These are phyloP conservation scores for Kluyveromyces wickerhamii DNA, from an alignment of 805 yeast genomes.

Conservation along the genomic window DNA sequence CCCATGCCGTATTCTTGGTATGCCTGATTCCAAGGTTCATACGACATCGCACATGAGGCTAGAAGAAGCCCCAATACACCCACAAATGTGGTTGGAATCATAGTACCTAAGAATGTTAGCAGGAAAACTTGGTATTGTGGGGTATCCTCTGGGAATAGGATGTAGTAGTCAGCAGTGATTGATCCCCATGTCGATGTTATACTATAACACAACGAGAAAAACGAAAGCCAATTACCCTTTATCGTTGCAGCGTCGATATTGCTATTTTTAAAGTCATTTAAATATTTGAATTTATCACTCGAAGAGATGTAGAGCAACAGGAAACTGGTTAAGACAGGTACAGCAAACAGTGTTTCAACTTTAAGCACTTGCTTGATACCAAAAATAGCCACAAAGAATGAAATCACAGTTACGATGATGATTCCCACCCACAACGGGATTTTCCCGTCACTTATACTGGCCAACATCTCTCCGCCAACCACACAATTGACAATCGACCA, in stretches of 20 bases:
- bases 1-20: constrained; percentile 63
- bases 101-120: constrained; percentile 58
- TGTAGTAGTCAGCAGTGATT: constrained; percentile 76
- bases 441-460: constrained; percentile 53
- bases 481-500: constrained; percentile 92
- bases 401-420: constrained; percentile 54
- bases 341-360: constrained; percentile 59
- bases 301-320: constrained; percentile 57
- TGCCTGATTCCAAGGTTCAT: constrained; percentile 48
- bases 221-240: constrained; percentile 63
- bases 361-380: constrained; percentile 67
- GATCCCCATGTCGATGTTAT: constrained; percentile 88
- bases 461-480: constrained; percentile 77
- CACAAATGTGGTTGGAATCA: constrained; percentile 67
- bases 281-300: constrained; percentile 37
- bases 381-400: constrained; percentile 61
- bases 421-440: constrained; percentile 72
- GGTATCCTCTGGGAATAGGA: constrained; percentile 68
- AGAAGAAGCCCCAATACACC: constrained; percentile 66
- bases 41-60: constrained; percentile 55
- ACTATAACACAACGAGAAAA: constrained; percentile 65
- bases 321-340: constrained; percentile 64
- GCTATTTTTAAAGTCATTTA: constrained; percentile 29
- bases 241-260: constrained; percentile 32
- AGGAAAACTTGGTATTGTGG: constrained; percentile 46